Percentiles rank a stretch among this genome's conserved stretches.
Conservation (phyloP, 208 protist species). For the Crithidia fasciculata region DNA sequence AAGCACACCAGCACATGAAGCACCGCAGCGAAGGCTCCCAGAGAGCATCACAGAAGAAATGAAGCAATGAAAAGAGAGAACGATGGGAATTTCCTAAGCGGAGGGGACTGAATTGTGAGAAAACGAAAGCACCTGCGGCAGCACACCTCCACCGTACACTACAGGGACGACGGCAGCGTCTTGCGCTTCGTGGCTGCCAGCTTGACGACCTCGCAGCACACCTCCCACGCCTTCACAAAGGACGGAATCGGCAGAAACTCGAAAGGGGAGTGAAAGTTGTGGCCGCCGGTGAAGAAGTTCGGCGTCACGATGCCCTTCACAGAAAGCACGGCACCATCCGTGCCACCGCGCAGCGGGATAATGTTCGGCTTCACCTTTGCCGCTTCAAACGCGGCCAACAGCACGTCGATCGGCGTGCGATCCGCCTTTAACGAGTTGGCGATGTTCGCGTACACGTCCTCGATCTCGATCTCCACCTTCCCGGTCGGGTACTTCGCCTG, state of each 20-base stretch:
- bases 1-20: too few relatives aligned
- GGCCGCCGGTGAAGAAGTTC: slow-evolving; percentile 88
- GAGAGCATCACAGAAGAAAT: too few relatives aligned
- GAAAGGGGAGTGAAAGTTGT: slow-evolving; percentile 88
- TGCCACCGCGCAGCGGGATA: slow-evolving; percentile 84
- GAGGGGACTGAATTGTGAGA: too few relatives aligned
- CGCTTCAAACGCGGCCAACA: slow-evolving; percentile 62
- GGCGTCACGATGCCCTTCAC: slow-evolving; percentile 71
- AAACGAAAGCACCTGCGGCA: too few relatives aligned
- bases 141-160: background rate
- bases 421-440: slow-evolving; percentile 63
- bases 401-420: slow-evolving; percentile 68
- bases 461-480: slow-evolving; percentile 59
- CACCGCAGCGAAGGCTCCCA: too few relatives aligned
- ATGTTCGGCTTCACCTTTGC: slow-evolving; percentile 75
- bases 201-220: slow-evolving; percentile 71
- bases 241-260: slow-evolving; percentile 85
- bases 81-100: too few relatives aligned
- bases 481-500: slow-evolving; percentile 68
- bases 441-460: slow-evolving; percentile 84
- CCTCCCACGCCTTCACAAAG: slow-evolving; percentile 84
- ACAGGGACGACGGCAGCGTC: slow-evolving; percentile 16
- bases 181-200: slow-evolving; percentile 46
- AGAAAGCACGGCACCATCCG: slow-evolving; percentile 80
- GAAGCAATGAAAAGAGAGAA: too few relatives aligned